These are phyloP conservation scores for Hibiscus trionum DNA, from an alignment of 345 rosid genomes.

Conservation along the genomic window DNA sequence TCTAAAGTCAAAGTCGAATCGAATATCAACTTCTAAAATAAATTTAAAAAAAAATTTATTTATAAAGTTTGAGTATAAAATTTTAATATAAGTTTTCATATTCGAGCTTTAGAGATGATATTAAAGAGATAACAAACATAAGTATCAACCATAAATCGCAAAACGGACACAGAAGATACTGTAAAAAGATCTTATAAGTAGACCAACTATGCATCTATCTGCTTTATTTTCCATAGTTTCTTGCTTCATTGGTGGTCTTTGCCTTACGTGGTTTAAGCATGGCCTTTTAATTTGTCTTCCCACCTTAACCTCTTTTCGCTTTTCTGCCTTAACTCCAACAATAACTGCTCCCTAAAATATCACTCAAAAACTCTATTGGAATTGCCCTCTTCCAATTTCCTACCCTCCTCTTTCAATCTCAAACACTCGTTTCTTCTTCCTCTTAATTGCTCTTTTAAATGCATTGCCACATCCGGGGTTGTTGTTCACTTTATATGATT, in stretches of 20 bases:
- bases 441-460: background rate
- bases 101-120: background rate
- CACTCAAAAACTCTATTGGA: background rate
- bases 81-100: no score
- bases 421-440: background rate
- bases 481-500: background rate
- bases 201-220: background rate
- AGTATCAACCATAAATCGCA: no score
- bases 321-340: background rate
- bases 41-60: no score
- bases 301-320: background rate
- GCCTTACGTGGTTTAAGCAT: conserved; percentile 42
- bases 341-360: background rate
- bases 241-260: background rate
- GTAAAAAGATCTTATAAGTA: background rate
- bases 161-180: no score
- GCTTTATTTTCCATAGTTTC: background rate
- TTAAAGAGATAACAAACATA: no score
- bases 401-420: background rate
- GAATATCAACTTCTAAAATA: no score
- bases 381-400: background rate
- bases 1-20: no score
- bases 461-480: background rate
- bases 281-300: conserved; percentile 29
- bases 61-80: no score